Base-by-base conservation (phyloP, 768 basidiomycete species). In the Calocera cornea region DNA sequence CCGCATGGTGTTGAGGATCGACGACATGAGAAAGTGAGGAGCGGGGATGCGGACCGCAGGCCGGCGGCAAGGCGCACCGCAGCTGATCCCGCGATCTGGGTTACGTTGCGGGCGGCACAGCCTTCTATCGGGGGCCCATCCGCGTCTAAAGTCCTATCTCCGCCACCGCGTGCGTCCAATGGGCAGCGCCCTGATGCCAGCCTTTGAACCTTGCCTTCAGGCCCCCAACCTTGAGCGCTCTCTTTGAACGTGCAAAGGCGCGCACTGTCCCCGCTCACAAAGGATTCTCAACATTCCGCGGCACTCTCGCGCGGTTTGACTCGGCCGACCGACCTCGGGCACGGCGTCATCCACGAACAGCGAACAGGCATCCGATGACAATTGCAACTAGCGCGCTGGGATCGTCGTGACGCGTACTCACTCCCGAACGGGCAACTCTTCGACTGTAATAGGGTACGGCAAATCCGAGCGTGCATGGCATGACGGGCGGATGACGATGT, bases 81-180 rank as follows among this genome's bases (percentile, higher is more conserved):
- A 60, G 54, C 7, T 60, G 54, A 60, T 60, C 54, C 54, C 31
- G 54, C 54, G 54, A 60, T 60, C 54, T 60, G 54, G 54, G 31
- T 60, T 60, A 29, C 27, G 54, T 60, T 60, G 54, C 54, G 24
- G 54, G 14, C 24, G 14, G 54, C 54, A 60, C 54, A 60, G 54
- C 54, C 54, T 60, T 60, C 54, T 60, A 60, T 60, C 54, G 54
- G 54, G 54, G 54, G 31, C 11, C 27, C 5, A 8, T 5, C 54
- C 16, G 54, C 31, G 54, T 60, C 24, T 60, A 60, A 60, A 29
- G 31, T 60, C 54, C 54, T 60, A 60, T 60, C 54, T 60, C 54
- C 54, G 54, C 54, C 54, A 60, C 54, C 54, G 54, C 54, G 54
- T 60, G 54, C 54, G 31, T 60, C 22, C 14, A 60, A 60, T 60